These are phyloP conservation scores for Pseudogymnoascus sp. DNA, from an alignment of 2,329 filamentous ascomycete species.

Conservation along the genomic window DNA sequence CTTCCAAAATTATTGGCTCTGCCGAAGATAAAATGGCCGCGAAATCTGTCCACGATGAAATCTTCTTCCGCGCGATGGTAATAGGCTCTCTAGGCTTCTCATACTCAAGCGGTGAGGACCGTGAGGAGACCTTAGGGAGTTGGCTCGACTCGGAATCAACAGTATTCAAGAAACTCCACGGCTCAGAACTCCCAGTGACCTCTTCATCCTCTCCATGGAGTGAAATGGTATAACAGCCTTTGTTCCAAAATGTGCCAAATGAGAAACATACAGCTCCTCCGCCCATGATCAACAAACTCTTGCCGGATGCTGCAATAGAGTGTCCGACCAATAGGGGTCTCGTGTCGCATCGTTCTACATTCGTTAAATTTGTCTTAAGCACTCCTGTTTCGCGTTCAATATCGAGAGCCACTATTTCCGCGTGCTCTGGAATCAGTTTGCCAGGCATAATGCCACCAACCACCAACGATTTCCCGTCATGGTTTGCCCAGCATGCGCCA, in stretches of 20 bases:
- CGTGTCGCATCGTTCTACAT: conserved; percentile 24
- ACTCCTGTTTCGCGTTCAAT: background rate
- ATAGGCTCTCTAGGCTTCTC: conserved; percentile 4
- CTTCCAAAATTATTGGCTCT: conserved; percentile 59
- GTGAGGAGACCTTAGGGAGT: conserved; percentile 8
- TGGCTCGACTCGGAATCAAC: conserved; percentile 11
- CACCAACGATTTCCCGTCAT: conserved; percentile 19
- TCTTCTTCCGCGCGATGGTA: conserved; percentile 43
- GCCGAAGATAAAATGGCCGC: conserved; percentile 47
- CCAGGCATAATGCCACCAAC: conserved; percentile 39
- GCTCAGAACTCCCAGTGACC: background rate
- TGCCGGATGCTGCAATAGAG: conserved; percentile 42
- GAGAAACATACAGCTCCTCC: conserved; percentile 86
- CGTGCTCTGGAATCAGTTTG: conserved; percentile 36
- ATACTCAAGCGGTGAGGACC: background rate
- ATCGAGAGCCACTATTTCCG: conserved; percentile 40
- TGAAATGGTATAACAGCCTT: conserved; percentile 33
- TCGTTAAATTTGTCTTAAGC: conserved; percentile 11
- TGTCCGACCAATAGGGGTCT: conserved; percentile 67
- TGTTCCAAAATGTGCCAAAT: conserved; percentile 81
- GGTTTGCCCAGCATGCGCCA: background rate
- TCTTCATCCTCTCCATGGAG: background rate
- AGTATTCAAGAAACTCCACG: conserved; percentile 22
- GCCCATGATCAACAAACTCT: conserved; percentile 56
- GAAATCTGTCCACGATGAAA: conserved; percentile 53